These are phyloP conservation scores for Basipetospora chlamydospora DNA, from an alignment of 2,329 filamentous ascomycete species.

Conservation along the genomic window DNA sequence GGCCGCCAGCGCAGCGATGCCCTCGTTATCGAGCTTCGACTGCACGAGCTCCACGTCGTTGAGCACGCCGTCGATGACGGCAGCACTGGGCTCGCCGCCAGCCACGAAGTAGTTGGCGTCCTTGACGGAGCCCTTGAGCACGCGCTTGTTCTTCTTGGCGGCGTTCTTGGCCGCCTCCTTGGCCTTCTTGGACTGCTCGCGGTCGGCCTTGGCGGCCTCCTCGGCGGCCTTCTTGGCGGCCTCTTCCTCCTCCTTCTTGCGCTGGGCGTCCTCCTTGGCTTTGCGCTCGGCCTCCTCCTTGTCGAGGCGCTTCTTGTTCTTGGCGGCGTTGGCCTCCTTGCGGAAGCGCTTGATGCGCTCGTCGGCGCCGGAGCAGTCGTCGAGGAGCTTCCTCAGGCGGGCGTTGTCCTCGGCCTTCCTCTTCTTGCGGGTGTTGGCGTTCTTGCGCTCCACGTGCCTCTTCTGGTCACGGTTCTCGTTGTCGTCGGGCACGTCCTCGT, in stretches of 20 bases:
- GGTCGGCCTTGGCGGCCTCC: conserved; percentile 69
- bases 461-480: conserved; percentile 99
- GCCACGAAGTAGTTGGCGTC: conserved; percentile 97
- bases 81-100: conserved; percentile 53
- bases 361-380: conserved; percentile 70
- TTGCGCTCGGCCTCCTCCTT: conserved; percentile 85
- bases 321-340: conserved; percentile 77
- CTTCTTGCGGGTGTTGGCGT: conserved; percentile 94
- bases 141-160: conserved; percentile 99
- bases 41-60: conserved; percentile 78
- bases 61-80: conserved; percentile 69
- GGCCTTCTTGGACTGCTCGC: conserved; percentile 79
- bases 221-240: too few species aligned
- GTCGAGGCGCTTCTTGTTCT: conserved; percentile 89
- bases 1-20: conserved; percentile 68
- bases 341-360: conserved; percentile 97
- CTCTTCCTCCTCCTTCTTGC: conserved; percentile 73
- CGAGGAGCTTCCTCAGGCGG: conserved; percentile 77
- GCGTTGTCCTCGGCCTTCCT: conserved; percentile 97
- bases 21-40: conserved; percentile 76
- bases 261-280: conserved; percentile 69
- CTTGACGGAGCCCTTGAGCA: conserved; percentile 85
- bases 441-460: conserved; percentile 96
- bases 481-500: conserved; percentile 97
- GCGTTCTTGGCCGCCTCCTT: conserved; percentile 99